These are phyloP conservation scores for Psilocybe sp. DNA, from an alignment of 768 basidiomycete genomes.

Conservation along the genomic window DNA sequence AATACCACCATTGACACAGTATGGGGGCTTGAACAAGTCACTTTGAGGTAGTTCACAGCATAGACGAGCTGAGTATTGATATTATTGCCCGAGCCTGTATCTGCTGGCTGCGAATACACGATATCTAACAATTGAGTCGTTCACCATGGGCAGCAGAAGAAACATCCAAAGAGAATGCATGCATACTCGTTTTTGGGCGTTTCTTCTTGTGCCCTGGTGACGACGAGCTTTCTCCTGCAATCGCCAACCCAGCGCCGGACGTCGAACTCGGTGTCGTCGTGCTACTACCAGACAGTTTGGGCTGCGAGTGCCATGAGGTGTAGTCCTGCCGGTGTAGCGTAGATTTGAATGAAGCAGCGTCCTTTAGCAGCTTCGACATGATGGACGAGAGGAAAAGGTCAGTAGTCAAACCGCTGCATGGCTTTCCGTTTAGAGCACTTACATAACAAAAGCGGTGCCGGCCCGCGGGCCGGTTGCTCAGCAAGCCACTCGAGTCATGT, in stretches of 20 bases:
- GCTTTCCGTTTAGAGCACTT: too few relatives aligned
- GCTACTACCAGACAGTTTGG: constrained; percentile 29
- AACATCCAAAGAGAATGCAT: constrained; percentile 9
- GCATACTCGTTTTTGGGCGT: constrained; percentile 64
- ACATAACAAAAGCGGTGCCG: too few relatives aligned
- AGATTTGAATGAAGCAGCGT: constrained; percentile 68
- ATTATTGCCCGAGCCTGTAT: constrained; percentile 78
- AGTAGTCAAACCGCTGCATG: background rate
- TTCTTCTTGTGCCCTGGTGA: constrained; percentile 49
- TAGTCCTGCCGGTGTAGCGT: constrained; percentile 64
- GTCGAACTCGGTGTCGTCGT: constrained; percentile 17
- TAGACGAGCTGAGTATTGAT: constrained; percentile 87
- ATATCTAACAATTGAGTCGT: constrained; percentile 43
- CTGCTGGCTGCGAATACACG: constrained; percentile 86
- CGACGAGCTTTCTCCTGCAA: constrained; percentile 23
- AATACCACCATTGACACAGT: background rate
- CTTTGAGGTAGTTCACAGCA: constrained; percentile 80
- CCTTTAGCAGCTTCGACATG: constrained; percentile 72
- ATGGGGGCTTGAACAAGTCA: constrained; percentile 18
- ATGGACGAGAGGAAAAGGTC: constrained; percentile 10
- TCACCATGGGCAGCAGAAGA: constrained; percentile 5
- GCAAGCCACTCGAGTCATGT: too few relatives aligned
- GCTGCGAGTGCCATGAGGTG: constrained; percentile 74
- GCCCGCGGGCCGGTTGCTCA: too few relatives aligned
- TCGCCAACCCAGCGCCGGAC: constrained; percentile 19